Conservation (phyloP, 1,139 yeast species). For the Blastobotrys persicus region DNA sequence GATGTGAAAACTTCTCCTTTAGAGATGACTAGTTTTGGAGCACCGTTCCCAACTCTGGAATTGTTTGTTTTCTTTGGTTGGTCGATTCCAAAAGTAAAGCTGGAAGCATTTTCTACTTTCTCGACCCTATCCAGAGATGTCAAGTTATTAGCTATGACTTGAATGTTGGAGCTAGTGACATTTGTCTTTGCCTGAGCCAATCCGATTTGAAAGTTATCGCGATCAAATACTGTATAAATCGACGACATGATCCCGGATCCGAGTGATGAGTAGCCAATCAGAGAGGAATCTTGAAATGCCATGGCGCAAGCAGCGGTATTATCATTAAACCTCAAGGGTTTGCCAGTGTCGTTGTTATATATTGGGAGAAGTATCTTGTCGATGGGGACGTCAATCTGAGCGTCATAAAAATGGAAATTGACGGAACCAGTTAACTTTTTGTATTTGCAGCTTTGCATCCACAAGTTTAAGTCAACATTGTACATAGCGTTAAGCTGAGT, state of each 20-base stretch:
- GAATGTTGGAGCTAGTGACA: slow-evolving; percentile 10
- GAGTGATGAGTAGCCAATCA: slow-evolving; percentile 53
- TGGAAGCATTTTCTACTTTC: background rate
- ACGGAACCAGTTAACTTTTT: slow-evolving; percentile 53
- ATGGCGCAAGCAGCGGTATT: slow-evolving; percentile 61
- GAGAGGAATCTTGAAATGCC: slow-evolving; percentile 51
- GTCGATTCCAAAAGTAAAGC: background rate
- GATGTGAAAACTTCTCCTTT: slow-evolving; percentile 15
- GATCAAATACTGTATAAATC: slow-evolving; percentile 59
- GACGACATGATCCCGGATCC: slow-evolving; percentile 61
- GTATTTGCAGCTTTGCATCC: slow-evolving; percentile 67
- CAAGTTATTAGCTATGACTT: slow-evolving; percentile 17
- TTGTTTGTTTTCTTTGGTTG: background rate
- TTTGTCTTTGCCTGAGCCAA: slow-evolving; percentile 45
- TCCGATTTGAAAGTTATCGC: slow-evolving; percentile 57
- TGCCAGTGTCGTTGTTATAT: slow-evolving; percentile 29
- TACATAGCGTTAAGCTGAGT: slow-evolving; percentile 29
- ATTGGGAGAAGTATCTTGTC: slow-evolving; percentile 49
- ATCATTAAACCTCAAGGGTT: slow-evolving; percentile 45
- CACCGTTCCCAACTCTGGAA: slow-evolving; percentile 1
- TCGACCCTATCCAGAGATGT: slow-evolving; percentile 14
- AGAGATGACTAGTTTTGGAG: slow-evolving; percentile 11
- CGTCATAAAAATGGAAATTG: slow-evolving; percentile 53
- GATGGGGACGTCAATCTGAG: slow-evolving; percentile 54
- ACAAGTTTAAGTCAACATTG: slow-evolving; percentile 19